A percentile compares a stretch with the other conserved stretches of the same genome.
phyloP scores from a whole-genome alignment of 2,329 filamentous ascomycete genomes.

The Didymellaceae sp. region DNA sequence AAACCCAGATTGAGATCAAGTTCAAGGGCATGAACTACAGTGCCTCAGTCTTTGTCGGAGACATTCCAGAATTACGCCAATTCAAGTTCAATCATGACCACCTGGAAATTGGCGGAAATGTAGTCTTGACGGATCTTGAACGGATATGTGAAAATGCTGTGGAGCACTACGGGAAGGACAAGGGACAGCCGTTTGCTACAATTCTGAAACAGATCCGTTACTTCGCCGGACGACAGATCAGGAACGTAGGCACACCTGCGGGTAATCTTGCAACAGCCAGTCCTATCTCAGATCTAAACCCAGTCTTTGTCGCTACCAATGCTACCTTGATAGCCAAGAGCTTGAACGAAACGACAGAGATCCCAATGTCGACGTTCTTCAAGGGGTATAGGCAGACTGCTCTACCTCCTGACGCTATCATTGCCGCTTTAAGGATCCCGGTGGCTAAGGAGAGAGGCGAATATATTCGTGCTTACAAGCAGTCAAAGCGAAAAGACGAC shows the following conservation, averaged over 20 bases:
- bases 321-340: constrained; percentile 83
- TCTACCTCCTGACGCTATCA: constrained; percentile 79
- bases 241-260: constrained; percentile 96
- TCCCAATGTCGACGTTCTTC: constrained; percentile 94
- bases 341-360: constrained; percentile 73
- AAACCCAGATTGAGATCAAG: constrained; percentile 98
- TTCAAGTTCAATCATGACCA: constrained; percentile 80
- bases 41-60: constrained; percentile 88
- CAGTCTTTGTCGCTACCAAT: constrained; percentile 87
- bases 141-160: constrained; percentile 80
- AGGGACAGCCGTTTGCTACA: constrained; percentile 82
- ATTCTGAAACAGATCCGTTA: constrained; percentile 94
- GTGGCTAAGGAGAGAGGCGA: constrained; percentile 76
- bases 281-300: constrained; percentile 95
- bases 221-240: constrained; percentile 93
- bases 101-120: constrained; percentile 91
- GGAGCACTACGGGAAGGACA: constrained; percentile 73
- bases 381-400: constrained; percentile 88
- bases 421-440: constrained; percentile 86
- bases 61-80: constrained; percentile 86
- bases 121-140: constrained; percentile 90
- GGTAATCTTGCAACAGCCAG: constrained; percentile 94
- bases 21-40: constrained; percentile 95
- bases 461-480: constrained; percentile 89
- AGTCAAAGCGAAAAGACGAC: constrained; percentile 95